Evolutionary conservation across 1,284 basidiomycete genomes (phyloP), one percentile per base, ranked within the genome.

Genomic region (Microstroma glucosiphilum): DNA sequence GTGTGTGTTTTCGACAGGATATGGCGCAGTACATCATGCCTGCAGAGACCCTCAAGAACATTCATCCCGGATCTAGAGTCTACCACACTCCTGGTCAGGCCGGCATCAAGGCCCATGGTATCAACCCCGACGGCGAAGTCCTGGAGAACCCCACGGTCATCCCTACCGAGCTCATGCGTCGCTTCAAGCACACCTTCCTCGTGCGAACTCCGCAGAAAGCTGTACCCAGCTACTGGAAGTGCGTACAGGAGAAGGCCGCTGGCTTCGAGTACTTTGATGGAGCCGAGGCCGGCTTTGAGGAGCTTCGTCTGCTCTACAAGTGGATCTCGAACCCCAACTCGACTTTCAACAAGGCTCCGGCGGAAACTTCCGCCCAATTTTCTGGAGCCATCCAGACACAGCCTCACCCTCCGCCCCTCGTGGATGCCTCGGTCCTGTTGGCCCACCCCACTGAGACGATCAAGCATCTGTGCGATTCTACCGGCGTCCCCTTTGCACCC

Each of bases 141-240:
- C 54, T 69, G n/a, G 73, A 64, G 82, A 78, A 78, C 60, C 76
- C 76, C 12, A 77, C 76, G 11, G 68, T 69, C 11, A 62, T 78
- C 13, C 69, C 76, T 4, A 78, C 69, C 12, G 59, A 68, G 6
- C 64, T 76, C 17, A 56, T 78, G 6, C 69, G 69, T 26, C 59
- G 72, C 9, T 78, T 78, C 67, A 62, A 70, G 48, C 73, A 78
- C 61, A 72, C 76, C 9, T 78, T 78, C 67, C 63, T 78, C 26
- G 72, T 78, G 26, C 70, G 76, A 42, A 78, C 76, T 0, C 76
- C 76, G 13, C 62, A 72, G 58, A 76, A 74, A 61, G 69, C 69
- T 12, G 67, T 76, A 13, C 72, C 72, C 6, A 69, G 65, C 46
- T 78, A 78, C 66, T 76, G 65, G 58, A 76, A 76, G 61, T 76